Evolutionary conservation across 176 grass and related monocot genomes (phyloP).

Genomic region (Poa annua): DNA sequence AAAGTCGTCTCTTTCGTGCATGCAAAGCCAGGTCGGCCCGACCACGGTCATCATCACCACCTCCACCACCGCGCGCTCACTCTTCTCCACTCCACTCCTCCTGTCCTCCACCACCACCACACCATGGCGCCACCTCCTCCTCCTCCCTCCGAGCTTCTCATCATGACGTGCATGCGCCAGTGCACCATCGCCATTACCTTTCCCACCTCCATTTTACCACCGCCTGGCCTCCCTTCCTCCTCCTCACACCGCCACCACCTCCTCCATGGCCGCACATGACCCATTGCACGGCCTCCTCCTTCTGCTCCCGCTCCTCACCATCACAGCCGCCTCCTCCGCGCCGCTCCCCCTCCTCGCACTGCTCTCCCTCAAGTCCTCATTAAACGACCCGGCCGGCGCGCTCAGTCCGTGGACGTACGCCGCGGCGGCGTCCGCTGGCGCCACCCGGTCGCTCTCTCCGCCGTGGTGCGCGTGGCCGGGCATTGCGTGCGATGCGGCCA

Average conservation of each 20-base stretch:
- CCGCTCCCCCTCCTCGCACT: constrained; percentile 68
- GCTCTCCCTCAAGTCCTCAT: constrained; percentile 66
- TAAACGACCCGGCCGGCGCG: constrained; percentile 56
- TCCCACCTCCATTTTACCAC: constrained; percentile 60
- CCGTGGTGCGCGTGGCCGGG: constrained; percentile 89
- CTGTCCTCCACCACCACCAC: constrained; percentile 44
- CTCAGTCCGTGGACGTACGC: constrained; percentile 73
- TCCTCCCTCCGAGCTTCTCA: constrained; percentile 45
- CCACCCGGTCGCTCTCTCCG: constrained; percentile 34
- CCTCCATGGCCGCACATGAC: constrained; percentile 6
- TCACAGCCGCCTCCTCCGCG: constrained; percentile 52
- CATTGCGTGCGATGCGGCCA: constrained; percentile 56
- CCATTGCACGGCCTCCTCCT: constrained; percentile 37
- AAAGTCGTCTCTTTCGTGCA: constrained; percentile 12
- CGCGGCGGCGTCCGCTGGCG: constrained; percentile 27
- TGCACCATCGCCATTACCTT: constrained; percentile 45
- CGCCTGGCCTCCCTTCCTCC: not conserved
- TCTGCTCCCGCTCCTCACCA: constrained; percentile 48
- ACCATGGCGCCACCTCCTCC: constrained; percentile 18
- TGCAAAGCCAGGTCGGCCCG: constrained; percentile 39
- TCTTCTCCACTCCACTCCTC: constrained; percentile 35
- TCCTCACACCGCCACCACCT: constrained; percentile 30
- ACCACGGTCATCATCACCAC: constrained; percentile 45
- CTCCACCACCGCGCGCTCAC: constrained; percentile 26
- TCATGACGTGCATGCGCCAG: constrained; percentile 60